Base-by-base conservation (phyloP, 1,284 basidiomycete species). In the Volvariella volvacea region DNA sequence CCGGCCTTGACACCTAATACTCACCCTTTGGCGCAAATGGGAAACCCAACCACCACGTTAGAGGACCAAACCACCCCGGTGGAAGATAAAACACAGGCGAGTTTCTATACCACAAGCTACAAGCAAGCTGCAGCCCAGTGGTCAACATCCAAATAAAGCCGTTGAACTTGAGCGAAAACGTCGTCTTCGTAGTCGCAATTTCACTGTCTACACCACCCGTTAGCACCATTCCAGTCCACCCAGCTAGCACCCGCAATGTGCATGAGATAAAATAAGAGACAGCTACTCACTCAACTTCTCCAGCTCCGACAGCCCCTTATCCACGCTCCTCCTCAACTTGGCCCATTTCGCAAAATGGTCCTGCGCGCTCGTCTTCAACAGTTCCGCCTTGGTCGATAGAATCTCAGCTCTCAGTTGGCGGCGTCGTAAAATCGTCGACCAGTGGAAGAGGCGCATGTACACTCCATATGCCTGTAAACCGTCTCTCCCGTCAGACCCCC, bases 261-360 rank as follows among this genome's bases (percentile, higher is more conserved):
- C 39, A 44, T 28, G 20, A 37, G 31, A n/a, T 36, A 2, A 22
- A 40, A 19, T 9, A 34, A 19, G 9, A 22, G 43, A 46, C 21
- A 20, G 46, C 41, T 39, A 28, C n/a, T 65, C 63, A 92, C 90
- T 98, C 52, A 89, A 73, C 63, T 84, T 87, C 68, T 99, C 95
- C n/a, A 99, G 73, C 41, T 98, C 92, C 22, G 80, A 78, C n/a
- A 96, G 63, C 3, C 87, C 88, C 65, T 96, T 97, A 68, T 99
- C 96, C 25, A 97, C 82, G 53, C 79, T 89, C 51, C 96, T 68
- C 56, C 89, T 72, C 55, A 99, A 67, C 68, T 93, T 95, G 37
- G 95, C 95, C 96, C 96, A 99, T 67, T 93, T 98, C 14, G 94
- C 90, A 63, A 99, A 99, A 61, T 99, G 88, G 60, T 98, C 95